Evolutionary conservation across 345 rosid genomes (phyloP), one percentile per base, ranked within the genome.

Genomic region (Linum tenue): DNA sequence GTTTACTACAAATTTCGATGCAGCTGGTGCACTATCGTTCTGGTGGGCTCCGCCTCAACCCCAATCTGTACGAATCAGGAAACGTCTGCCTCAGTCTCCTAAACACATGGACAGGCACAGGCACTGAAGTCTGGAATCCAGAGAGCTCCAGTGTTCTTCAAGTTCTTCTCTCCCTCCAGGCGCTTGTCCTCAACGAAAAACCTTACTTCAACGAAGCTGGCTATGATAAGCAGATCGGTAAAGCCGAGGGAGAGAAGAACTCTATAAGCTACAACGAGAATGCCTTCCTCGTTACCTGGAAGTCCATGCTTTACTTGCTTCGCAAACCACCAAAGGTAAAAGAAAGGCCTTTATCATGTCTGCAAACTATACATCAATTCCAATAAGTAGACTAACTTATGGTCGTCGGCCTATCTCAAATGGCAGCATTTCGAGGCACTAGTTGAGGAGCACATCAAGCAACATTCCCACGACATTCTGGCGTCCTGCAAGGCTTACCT

Each of bases 161-260:
- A 80, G 82, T 94, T 67, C 99, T 94, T 73, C 82, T 94, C 37
- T 94, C 99, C 65, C 86, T 94, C 61, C 99, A 94, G 71, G 95
- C 96, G 51, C 96, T 94, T n/a, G 99, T 94, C 79, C 90, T 94
- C 17, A 94, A 94, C 65, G 96, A 88, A 67, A 86, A 87, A 69
- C 99, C 99, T 16, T 94, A 94, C 74, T 94, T 90, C 78, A 94
- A 94, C 11, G 97, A 94, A 77, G 97, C 99, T 56, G 97, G 99
- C 42, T 90, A 83, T 16, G 96, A 94, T 69, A 80, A 77, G 71
- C 99, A 88, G 69, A 55, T 88, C 31, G 99, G 99, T 42, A 78
- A 80, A 79, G 79, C 78, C 0, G 97, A 94, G 66, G 99, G 97
- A 69, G 99, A 94, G 86, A 85, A 79, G 68, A 94, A 94, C 81